phyloP scores from a whole-genome alignment of 768 basidiomycete species.

The Lactarius deliciosus region DNA sequence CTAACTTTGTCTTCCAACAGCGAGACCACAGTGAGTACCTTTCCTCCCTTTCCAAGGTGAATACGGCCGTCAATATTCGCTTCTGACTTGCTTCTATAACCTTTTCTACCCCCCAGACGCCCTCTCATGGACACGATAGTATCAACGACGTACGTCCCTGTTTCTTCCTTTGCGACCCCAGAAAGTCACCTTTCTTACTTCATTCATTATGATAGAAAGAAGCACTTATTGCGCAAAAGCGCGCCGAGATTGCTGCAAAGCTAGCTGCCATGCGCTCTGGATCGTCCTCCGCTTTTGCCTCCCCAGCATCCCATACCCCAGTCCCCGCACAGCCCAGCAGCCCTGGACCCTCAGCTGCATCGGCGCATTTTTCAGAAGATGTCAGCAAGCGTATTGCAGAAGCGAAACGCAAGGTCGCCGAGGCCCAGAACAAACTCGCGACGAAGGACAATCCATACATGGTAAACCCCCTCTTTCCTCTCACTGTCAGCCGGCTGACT shows the following conservation, averaged over 20 bases:
- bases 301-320: conserved; percentile 35
- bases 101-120: conserved; percentile 51
- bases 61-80: conserved; percentile 49
- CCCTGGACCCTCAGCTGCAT: conserved; percentile 31
- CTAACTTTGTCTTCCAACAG: conserved; percentile 41
- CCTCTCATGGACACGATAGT: conserved; percentile 45
- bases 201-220: conserved; percentile 36
- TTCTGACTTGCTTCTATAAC: conserved; percentile 74
- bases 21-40: conserved; percentile 66
- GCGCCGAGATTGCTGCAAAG: conserved; percentile 83
- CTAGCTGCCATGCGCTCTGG: conserved; percentile 53
- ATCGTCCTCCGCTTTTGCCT: conserved; percentile 24
- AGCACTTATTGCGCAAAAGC: conserved; percentile 77
- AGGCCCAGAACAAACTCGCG: conserved; percentile 73
- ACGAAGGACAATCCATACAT: conserved; percentile 87
- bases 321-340: conserved; percentile 32
- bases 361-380: conserved; percentile 50
- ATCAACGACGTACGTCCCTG: neutral
- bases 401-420: conserved; percentile 80
- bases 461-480: conserved; percentile 44
- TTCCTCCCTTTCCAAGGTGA: conserved; percentile 61
- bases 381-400: conserved; percentile 75
- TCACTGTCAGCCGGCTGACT: neutral
- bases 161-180: conserved; percentile 8
- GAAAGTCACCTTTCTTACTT: conserved; percentile 12